Percentiles rank a stretch among this genome's conserved stretches.
These are phyloP conservation scores for Pythium plurisporium DNA, from an alignment of 352 stramenopile genomes.

Conservation along the genomic window DNA sequence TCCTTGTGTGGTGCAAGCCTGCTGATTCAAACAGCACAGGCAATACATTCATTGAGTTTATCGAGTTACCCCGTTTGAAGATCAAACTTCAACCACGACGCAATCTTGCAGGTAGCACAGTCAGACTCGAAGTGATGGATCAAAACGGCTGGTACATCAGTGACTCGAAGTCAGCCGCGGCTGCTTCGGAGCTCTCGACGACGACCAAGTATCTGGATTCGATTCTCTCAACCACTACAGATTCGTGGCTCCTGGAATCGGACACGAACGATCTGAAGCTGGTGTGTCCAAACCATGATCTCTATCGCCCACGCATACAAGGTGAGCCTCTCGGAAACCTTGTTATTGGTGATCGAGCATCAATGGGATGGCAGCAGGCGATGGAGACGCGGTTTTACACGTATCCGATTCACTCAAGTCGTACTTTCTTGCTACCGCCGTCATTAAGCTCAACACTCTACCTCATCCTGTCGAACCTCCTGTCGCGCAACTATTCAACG, in stretches of 20 bases:
- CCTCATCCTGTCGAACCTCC: constrained; percentile 96
- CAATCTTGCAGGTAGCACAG: constrained; percentile 29
- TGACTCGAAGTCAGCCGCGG: constrained; percentile 29
- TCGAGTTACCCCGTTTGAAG: constrained; percentile 97
- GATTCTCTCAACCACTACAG: constrained; percentile 45
- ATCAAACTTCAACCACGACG: constrained; percentile 88
- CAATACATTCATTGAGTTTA: constrained; percentile 84
- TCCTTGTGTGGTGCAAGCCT: constrained; percentile 94
- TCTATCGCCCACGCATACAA: constrained; percentile 70
- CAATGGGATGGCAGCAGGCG: constrained; percentile 77
- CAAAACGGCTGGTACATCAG: constrained; percentile 85
- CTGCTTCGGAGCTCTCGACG: constrained; percentile 9
- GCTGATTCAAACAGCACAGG: constrained; percentile 4
- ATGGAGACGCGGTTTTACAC: constrained; percentile 95
- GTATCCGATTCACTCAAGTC: constrained; percentile 97
- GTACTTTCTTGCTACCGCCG: constrained; percentile 92
- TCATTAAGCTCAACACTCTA: constrained; percentile 97
- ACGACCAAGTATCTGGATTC: constrained; percentile 47
- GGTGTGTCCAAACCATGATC: constrained; percentile 77
- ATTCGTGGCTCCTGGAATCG: constrained; percentile 73
- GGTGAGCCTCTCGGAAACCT: constrained; percentile 79
- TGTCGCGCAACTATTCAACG: constrained; percentile 92
- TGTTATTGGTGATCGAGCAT: constrained; percentile 73
- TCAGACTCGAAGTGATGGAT: constrained; percentile 70
- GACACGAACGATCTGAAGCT: constrained; percentile 76